Base-by-base conservation (phyloP, 306 rosid genomes). In the Boehmeria nivea region DNA sequence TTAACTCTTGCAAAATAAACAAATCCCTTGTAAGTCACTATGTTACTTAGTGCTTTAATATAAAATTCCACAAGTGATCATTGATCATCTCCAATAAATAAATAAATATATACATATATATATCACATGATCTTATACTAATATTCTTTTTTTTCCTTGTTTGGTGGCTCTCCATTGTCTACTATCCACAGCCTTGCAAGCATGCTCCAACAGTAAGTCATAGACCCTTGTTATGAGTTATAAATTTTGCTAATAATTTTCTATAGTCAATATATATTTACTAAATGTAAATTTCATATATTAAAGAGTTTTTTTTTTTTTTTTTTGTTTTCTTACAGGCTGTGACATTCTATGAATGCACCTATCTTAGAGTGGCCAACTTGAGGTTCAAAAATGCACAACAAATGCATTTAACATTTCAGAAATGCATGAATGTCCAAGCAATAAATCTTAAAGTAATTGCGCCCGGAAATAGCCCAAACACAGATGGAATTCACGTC, bases 401-500 rank as follows among this genome's bases (percentile, higher is more conserved):
- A 8, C 74, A 80, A 71, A 84, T 90, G 91, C 98, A 91, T 62
- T 16, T 87, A 0, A 27, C 58, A 1, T 70, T 91, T 56, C 60
- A 80, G 4, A 46, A 19, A 10, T 82, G 95, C 54, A 17, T 28
- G 53, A 78, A 82, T 17, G 96, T 82, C 20, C 22, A 33, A 38
- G 89, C 70, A 43, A 60, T 63, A 10, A 71, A 75, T 68, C 59
- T 91, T 0, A 20, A 43, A 10, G 68, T 91, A 0, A 60, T 2
- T n/a, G 88, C 95, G 46, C 95, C 98, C 1, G 78, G 21, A 19
- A 6, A 82, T 39, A 91, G 95, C 27, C 95, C 95, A 3, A 91
- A 91, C 67, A 91, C 98, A 2, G 98, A 91, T 60, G 98, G 98
- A 63, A 82, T 91, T 74, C 95, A 91, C 31, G 59, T 91, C 52